These are phyloP conservation scores for Mycena haematopus DNA, from an alignment of 768 basidiomycete genomes.

Conservation along the genomic window DNA sequence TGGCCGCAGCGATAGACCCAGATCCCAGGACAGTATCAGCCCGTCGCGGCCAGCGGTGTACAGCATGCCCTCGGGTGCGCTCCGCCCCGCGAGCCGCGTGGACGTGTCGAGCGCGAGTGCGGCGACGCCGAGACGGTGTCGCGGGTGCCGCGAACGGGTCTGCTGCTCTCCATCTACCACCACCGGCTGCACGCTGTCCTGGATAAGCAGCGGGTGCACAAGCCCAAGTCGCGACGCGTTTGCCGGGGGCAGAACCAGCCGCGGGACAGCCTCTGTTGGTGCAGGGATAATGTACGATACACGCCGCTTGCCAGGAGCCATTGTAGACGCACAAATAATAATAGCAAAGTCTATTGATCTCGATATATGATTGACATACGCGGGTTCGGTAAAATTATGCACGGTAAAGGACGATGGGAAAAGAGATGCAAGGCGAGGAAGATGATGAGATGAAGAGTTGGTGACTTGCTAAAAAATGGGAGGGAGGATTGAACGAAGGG, in stretches of 20 bases:
- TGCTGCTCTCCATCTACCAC: constrained; percentile 34
- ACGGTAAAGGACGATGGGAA: no score
- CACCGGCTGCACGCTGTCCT: constrained; percentile 34
- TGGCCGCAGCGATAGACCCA: constrained; percentile 45
- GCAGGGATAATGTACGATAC: constrained; percentile 90
- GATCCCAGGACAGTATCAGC: constrained; percentile 86
- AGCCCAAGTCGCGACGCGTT: constrained; percentile 71
- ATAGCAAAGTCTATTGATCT: no score
- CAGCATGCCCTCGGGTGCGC: constrained; percentile 81
- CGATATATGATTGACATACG: no score
- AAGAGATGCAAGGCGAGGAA: no score
- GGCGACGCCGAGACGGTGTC: constrained; percentile 86
- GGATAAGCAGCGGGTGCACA: constrained; percentile 67
- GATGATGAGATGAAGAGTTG: no score
- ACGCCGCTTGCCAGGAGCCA: constrained; percentile 63
- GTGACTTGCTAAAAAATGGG: no score
- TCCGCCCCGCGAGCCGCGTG: constrained; percentile 72
- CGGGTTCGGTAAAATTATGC: no score
- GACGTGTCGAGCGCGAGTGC: constrained; percentile 88
- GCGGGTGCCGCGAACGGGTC: constrained; percentile 55
- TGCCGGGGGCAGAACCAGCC: constrained; percentile 70
- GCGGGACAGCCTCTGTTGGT: constrained; percentile 64
- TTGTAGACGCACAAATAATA: no score
- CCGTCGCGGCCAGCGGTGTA: constrained; percentile 93
- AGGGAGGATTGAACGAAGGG: no score